Percentiles rank a stretch among this genome's conserved stretches.
phyloP scores from a whole-genome alignment of 345 rosid genomes.

The Cardamine occulta region DNA sequence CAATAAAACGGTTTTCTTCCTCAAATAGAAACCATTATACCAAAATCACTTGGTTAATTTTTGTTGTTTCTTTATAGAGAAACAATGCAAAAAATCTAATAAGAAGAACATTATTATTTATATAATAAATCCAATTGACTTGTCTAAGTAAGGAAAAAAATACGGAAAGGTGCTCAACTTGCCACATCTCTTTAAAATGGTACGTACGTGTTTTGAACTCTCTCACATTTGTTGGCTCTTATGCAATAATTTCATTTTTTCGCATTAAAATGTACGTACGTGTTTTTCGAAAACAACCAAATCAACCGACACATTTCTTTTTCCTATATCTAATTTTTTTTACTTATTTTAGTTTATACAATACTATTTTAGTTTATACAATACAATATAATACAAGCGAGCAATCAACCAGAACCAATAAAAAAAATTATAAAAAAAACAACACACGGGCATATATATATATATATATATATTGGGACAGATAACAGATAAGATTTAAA shows the following conservation, averaged over 20 bases:
- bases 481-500: neutral
- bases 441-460: neutral
- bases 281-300: slow-evolving; percentile 5
- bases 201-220: slow-evolving; percentile 39
- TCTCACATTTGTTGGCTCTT: slow-evolving; percentile 26
- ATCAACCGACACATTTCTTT: slow-evolving; percentile 41
- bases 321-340: neutral
- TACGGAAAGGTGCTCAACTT: slow-evolving; percentile 36
- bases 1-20: no score
- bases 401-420: neutral
- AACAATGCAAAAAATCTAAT: neutral
- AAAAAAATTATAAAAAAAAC: neutral
- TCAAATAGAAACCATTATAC: no score
- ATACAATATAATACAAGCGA: neutral
- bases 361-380: neutral
- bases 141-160: neutral
- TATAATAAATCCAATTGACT: neutral
- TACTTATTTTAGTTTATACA: neutral
- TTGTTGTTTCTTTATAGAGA: neutral
- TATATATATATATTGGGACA: neutral
- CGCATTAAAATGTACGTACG: neutral
- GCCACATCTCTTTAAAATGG: slow-evolving; percentile 36
- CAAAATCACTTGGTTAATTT: no score
- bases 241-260: slow-evolving; percentile 33
- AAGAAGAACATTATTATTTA: neutral